Base-by-base conservation (phyloP, 257 asterid genomes). In the Mitragyna speciosa region DNA sequence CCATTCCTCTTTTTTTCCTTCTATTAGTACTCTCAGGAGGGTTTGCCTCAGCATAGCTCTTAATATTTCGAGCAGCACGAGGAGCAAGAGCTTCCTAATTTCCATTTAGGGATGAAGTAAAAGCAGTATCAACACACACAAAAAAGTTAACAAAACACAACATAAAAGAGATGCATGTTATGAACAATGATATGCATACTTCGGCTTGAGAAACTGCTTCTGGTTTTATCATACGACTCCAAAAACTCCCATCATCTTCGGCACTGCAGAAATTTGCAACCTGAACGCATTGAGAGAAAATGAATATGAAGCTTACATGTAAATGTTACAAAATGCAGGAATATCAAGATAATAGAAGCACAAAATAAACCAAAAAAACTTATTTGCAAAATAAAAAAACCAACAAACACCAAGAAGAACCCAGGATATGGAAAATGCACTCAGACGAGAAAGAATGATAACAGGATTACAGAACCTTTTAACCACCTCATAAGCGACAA, bases 161-260 rank as follows among this genome's bases (percentile, higher is more conserved):
- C 63, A 66, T 69, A 83, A 75, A 75, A 66, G 75, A 75, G 77
- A 84, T 68, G 68, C 59, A 49, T 63, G 76, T 26, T 61, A 43
- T 30, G 58, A 66, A 66, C 51, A 71, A 78, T 65, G 49, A 83
- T 79, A 61, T 81, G 77, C 83, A 67, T 87, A 92, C 99, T 52
- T 94, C 98, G 79, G 97, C 94, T 61, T 92, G 96, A 11, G 88
- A 76, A 89, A 90, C 81, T 77, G 92, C 97, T 64, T 96, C 98
- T 9, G 99, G 98, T 83, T 96, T 94, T 88, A 96, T 96, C 99
- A 93, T 92, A 84, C 99, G 95, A 87, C 98, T 94, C 99, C 99
- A 96, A 77, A 96, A 96, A 76, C 94, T 89, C 70, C 98, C 96
- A 84, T 94, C 99, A 80, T 96, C 97, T 88, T 96, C 99, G 85